Evolutionary conservation across 192 early-diverging fungal species (phyloP), one percentile per base, ranked within the genome.

Genomic region (Ramicandelaber brevisporus): DNA sequence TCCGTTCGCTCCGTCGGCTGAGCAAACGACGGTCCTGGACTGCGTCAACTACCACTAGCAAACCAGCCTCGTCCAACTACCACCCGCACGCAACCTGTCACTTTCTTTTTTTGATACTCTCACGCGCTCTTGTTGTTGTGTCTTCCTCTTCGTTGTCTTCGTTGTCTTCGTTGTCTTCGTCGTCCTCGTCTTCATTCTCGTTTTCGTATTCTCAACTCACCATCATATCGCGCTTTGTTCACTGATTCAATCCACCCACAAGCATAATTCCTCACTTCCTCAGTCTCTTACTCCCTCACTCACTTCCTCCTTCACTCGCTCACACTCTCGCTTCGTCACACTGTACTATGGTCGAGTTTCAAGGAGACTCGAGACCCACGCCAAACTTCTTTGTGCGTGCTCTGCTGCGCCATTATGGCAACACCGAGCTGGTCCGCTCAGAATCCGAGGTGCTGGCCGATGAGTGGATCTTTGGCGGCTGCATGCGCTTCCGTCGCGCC

Each of bases 401-500:
- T 6, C 19, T 57, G 12, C 27, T 47, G 20, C 35, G 43, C 6
- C 51, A 57, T 23, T 57, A 41, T 22, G 51, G 54, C 32, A 40
- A 57, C 26, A 48, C 48, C 21, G 54, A 57, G 33, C 48, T 47
- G 29, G 34, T 33, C 19, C 41, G 44, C 11, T 28, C 31, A 8
- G 24, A 8, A 11, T 41, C 26, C 1, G 34, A 38, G 8, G 44
- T 47, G 31, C 23, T 51, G 23, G 54, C 46, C 16, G 35, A 44
- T 27, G 37, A 51, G 31, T 46, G 27, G 14, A 40, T 57, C 17
- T 51, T 57, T 16, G 50, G 50, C 30, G 54, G 54, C 4, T 38
- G 43, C 6, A 8, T 70, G 15, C 53, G 41, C 15, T 65, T 56
- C 23, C 49, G 29, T 12, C 65, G 52, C 20, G 67, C 65, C 65